A percentile compares a stretch with the other conserved stretches of the same genome.
Conservation (phyloP, 169 alveolate genomes). For the Pseudocohnilembus persalinus region DNA sequence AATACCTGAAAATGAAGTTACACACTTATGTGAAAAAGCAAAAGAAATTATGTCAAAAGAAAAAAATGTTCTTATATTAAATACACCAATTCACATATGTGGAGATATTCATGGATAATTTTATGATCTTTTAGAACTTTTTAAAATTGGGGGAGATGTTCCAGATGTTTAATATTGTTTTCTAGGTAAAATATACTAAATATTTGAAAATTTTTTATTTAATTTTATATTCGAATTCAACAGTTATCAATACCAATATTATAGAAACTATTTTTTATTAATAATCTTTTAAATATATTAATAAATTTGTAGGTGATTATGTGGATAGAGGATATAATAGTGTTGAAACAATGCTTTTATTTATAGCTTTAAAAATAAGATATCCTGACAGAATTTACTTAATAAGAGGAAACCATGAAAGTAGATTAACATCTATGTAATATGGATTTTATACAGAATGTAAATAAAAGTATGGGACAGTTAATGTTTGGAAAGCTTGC, state of each 20-base stretch:
- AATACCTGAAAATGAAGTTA: constrained; percentile 64
- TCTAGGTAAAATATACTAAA: constrained; percentile 76
- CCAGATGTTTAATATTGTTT: constrained; percentile 74
- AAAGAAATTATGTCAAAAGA: constrained; percentile 71
- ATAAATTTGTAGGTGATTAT: constrained; percentile 68
- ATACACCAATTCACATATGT: constrained; percentile 77
- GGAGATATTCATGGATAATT: constrained; percentile 89
- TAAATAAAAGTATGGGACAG: constrained; percentile 59
- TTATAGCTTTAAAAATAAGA: constrained; percentile 61
- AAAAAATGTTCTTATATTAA: constrained; percentile 49
- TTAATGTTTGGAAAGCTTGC: constrained; percentile 62
- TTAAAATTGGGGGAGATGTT: constrained; percentile 79
- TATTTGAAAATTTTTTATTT: not conserved
- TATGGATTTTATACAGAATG: constrained; percentile 76
- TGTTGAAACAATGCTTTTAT: constrained; percentile 66
- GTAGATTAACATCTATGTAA: constrained; percentile 52
- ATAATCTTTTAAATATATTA: too few relatives aligned
- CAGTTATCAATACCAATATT: too few relatives aligned
- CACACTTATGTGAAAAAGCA: constrained; percentile 68
- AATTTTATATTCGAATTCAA: not conserved
- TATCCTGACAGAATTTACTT: constrained; percentile 79
- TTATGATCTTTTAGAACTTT: constrained; percentile 76
- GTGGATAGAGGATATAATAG: constrained; percentile 65
- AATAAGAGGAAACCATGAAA: constrained; percentile 69
- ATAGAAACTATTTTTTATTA: too few relatives aligned